A percentile compares a stretch with the other conserved stretches of the same genome.
phyloP scores from a whole-genome alignment of 495 filamentous ascomycete genomes.

The Astrothelium subdiscretum region DNA sequence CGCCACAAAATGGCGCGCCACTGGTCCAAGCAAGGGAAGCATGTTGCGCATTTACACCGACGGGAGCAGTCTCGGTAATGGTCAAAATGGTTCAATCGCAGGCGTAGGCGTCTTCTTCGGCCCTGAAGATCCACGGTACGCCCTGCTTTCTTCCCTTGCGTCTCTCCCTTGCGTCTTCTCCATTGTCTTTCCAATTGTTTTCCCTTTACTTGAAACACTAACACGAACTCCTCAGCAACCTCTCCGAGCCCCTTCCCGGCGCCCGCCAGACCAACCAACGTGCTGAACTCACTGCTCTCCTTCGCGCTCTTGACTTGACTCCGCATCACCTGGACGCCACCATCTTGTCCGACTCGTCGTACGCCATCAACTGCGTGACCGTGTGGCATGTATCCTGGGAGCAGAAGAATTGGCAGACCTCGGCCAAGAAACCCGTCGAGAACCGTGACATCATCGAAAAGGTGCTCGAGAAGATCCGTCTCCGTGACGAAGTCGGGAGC shows the following conservation, averaged over 20 bases:
- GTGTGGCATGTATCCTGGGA: slow-evolving; percentile 74
- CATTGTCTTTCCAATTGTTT: too few relatives aligned
- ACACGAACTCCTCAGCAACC: slow-evolving; percentile 47
- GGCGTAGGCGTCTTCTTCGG: slow-evolving; percentile 89
- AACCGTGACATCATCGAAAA: slow-evolving; percentile 74
- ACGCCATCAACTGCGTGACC: slow-evolving; percentile 82
- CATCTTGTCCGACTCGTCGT: slow-evolving; percentile 75
- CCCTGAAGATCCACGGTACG: slow-evolving; percentile 54
- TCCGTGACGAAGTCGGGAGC: slow-evolving; percentile 32
- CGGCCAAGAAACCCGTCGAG: slow-evolving; percentile 57
- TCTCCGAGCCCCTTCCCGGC: slow-evolving; percentile 70
- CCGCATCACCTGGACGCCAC: slow-evolving; percentile 50
- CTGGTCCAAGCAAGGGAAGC: slow-evolving; percentile 24
- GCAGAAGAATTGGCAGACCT: slow-evolving; percentile 66
- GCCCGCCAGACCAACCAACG: slow-evolving; percentile 82
- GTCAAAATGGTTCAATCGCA: slow-evolving; percentile 54
- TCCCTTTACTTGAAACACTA: too few relatives aligned
- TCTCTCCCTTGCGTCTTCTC: too few relatives aligned
- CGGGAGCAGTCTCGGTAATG: slow-evolving; percentile 72
- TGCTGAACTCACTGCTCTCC: slow-evolving; percentile 80
- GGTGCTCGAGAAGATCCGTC: slow-evolving; percentile 41
- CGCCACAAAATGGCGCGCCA: slow-evolving; percentile 31
- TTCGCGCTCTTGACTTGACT: slow-evolving; percentile 68
- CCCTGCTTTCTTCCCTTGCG: not conserved
- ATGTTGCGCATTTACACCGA: slow-evolving; percentile 78